Evolutionary conservation across 768 basidiomycete genomes (phyloP), one percentile per base, ranked within the genome.

Genomic region (Tremella yokohamensis): DNA sequence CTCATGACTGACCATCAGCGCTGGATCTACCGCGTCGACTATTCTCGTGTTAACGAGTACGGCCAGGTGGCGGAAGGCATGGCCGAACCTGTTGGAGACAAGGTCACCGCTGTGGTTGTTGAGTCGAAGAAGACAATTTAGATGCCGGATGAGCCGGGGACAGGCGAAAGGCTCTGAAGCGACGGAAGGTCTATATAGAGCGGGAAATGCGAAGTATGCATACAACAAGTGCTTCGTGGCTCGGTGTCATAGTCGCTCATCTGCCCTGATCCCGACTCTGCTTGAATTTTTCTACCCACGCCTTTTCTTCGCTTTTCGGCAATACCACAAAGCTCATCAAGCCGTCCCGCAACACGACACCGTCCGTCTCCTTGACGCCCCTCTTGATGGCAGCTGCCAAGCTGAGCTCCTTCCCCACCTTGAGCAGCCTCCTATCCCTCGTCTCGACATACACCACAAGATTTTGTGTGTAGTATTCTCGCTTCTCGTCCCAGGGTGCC

Each of bases 1-100:
- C 18, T 11, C 12, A 40, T 22, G 51, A 58, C 52, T 65, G 76
- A 57, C 60, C 65, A 55, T 54, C 76, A 93, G 88, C 87, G 91
- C 56, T 99, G 89, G 88, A 97, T 97, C 77, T 99, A 99, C 81
- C 86, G 90, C 40, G 82, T 97, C 72, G 96, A 99, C 79, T 88
- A 86, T 67, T 89, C 88, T 66, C 87, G 96, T 66, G 83, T 90
- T 66, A 99, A 99, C 78, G 94, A 98, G 80, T 97, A 90, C 75
- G 93, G 93, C 44, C 89, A 94, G 78, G 87, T 90, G 19, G 59
- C 49, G 25, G 69, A 71, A 44, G 74, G 71, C 42, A 72, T 58
- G 65, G 73, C 65, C 3, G 71, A 71, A 60, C 71, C 70, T 49
- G 71, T 73, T 38, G 72, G 68, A 6, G 63, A 64, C 50, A 56